Conservation (phyloP, 2,329 filamentous ascomycete species). For the Bipolaris gigantea region DNA sequence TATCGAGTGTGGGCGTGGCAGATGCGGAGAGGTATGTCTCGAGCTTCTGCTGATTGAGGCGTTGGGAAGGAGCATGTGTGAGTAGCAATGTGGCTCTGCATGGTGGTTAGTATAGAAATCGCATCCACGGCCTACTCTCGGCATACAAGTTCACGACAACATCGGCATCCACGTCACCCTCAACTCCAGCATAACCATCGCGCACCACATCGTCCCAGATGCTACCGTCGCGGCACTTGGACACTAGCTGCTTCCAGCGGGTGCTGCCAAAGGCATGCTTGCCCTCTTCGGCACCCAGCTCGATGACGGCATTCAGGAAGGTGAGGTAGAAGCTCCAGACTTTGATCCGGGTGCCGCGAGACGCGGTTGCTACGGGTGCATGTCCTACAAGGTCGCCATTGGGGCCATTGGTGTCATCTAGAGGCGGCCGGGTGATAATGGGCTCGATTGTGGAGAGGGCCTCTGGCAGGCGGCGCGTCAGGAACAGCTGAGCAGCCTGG, state of each 20-base stretch:
- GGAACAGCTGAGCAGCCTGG: conserved; percentile 88
- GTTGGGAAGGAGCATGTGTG: conserved; percentile 83
- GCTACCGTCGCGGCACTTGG: conserved; percentile 82
- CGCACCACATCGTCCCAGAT: conserved; percentile 94
- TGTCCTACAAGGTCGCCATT: conserved; percentile 38
- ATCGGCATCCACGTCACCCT: conserved; percentile 90
- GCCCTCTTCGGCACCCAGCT: conserved; percentile 86
- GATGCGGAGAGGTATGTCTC: conserved; percentile 86
- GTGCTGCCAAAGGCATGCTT: conserved; percentile 83
- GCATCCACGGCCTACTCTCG: not conserved
- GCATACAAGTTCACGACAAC: conserved; percentile 85
- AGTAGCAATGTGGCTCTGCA: conserved; percentile 82
- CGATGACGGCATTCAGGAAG: conserved; percentile 85
- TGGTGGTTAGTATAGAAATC: conserved; percentile 3
- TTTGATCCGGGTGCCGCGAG: conserved; percentile 82
- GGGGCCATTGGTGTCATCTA: conserved; percentile 29
- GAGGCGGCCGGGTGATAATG: conserved; percentile 65
- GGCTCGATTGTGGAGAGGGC: conserved; percentile 83
- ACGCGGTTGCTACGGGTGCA: conserved; percentile 78
- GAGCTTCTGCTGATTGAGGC: conserved; percentile 80
- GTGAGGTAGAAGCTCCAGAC: conserved; percentile 97
- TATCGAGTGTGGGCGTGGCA: conserved; percentile 71
- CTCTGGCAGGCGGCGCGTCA: conserved; percentile 91
- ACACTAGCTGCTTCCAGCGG: conserved; percentile 79
- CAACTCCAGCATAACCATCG: conserved; percentile 82